Percentiles rank a stretch among this genome's conserved stretches.
These are phyloP conservation scores for Termitomyces bulborhizus DNA, from an alignment of 768 basidiomycete species.

Conservation along the genomic window DNA sequence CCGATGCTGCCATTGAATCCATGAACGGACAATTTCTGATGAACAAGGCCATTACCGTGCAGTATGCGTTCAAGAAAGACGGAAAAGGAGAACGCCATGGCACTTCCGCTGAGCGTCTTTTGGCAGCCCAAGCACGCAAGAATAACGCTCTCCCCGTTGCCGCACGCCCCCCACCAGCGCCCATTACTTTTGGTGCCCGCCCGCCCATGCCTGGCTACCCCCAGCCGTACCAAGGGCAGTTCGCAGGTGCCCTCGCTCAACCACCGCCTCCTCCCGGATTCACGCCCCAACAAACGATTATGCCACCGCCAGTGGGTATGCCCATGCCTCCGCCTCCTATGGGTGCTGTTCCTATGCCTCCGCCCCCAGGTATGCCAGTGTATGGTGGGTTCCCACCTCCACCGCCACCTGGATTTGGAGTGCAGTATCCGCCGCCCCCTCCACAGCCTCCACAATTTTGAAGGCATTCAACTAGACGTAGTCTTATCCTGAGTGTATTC, in stretches of 20 bases:
- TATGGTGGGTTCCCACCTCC: conserved; percentile 56
- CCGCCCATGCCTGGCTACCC: conserved; percentile 68
- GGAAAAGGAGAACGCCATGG: conserved; percentile 98
- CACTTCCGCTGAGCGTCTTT: conserved; percentile 90
- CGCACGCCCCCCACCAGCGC: conserved; percentile 69
- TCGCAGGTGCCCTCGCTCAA: conserved; percentile 80
- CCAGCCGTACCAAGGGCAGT: conserved; percentile 86
- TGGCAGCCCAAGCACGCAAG: conserved; percentile 93
- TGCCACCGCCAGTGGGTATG: conserved; percentile 43
- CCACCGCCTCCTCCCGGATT: conserved; percentile 82
- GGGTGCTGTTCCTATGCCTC: conserved; percentile 16
- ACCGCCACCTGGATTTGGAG: conserved; percentile 60
- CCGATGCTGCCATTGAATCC: conserved; percentile 92
- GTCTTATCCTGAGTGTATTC: background rate
- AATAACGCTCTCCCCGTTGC: conserved; percentile 85
- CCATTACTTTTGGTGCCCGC: conserved; percentile 58
- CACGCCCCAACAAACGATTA: conserved; percentile 62
- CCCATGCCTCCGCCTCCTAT: conserved; percentile 26
- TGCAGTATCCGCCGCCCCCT: conserved; percentile 38
- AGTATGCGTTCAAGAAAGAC: conserved; percentile 99
- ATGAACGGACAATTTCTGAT: conserved; percentile 98
- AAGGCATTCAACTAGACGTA: background rate
- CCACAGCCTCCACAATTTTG: conserved; percentile 33
- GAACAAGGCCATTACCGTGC: conserved; percentile 96
- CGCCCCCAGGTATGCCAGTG: conserved; percentile 33